Conservation (phyloP, 306 rosid species). For the Vicia villosa region DNA sequence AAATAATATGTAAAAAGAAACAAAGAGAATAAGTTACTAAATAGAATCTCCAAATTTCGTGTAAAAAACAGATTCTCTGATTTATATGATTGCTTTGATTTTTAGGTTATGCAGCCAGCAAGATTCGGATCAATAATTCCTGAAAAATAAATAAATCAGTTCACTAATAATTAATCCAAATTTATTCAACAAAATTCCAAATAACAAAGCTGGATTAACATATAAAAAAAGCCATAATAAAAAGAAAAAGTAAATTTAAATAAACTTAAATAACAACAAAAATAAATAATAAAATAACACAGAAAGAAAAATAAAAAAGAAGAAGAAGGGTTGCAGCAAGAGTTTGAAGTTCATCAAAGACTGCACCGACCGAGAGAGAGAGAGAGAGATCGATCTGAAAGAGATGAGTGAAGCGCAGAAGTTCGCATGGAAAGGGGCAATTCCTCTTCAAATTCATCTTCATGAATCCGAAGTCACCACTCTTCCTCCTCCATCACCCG, state of each 20-base stretch:
- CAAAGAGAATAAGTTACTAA: no score
- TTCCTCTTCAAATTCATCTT: conserved; percentile 87
- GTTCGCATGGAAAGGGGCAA: conserved; percentile 82
- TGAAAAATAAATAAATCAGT: no score
- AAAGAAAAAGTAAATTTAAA: background rate
- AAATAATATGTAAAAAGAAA: no score
- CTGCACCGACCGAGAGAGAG: background rate
- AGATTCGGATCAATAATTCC: no score
- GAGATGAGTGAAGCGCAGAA: conserved; percentile 65
- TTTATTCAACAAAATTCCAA: background rate
- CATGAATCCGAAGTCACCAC: conserved; percentile 91
- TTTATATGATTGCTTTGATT: no score
- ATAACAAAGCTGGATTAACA: background rate
- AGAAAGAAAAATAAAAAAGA: background rate
- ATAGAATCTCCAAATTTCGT: no score
- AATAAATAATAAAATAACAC: background rate
- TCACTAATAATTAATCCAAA: background rate
- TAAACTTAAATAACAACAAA: background rate
- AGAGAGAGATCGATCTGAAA: conserved; percentile 34
- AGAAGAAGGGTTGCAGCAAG: conserved; percentile 23
- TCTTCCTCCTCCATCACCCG: conserved; percentile 85
- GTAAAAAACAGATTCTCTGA: no score
- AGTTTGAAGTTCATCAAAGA: background rate
- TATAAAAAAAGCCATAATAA: background rate
- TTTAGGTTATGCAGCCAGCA: no score